A percentile compares a stretch with the other conserved stretches of the same genome.
Conservation (phyloP, 2,329 filamentous ascomycete genomes). For the Pestalotiopsis fici region DNA sequence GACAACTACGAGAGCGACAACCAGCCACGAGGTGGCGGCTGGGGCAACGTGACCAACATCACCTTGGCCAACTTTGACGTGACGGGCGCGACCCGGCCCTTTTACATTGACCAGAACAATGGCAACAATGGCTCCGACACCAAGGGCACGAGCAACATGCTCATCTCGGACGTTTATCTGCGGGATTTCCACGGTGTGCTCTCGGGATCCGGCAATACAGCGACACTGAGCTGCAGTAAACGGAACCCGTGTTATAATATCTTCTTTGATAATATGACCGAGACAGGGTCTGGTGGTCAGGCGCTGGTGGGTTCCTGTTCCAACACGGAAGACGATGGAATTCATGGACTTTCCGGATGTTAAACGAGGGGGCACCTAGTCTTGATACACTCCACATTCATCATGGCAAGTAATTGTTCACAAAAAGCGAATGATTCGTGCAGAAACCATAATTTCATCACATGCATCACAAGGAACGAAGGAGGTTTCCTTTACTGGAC, state of each 20-base stretch:
- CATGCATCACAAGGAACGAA: too few relatives aligned
- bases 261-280: constrained; percentile 35
- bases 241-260: constrained; percentile 49
- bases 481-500: too few relatives aligned
- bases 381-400: not conserved
- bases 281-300: not conserved
- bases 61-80: constrained; percentile 52
- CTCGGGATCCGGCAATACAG: constrained; percentile 33
- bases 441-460: too few relatives aligned
- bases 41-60: constrained; percentile 52
- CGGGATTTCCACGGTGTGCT: constrained; percentile 53
- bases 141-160: constrained; percentile 50
- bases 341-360: not conserved
- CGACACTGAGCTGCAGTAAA: constrained; percentile 46
- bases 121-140: constrained; percentile 48
- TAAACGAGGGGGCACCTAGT: not conserved
- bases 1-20: constrained; percentile 48
- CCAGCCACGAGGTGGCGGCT: constrained; percentile 51
- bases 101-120: constrained; percentile 46
- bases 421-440: too few relatives aligned
- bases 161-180: constrained; percentile 48
- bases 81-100: constrained; percentile 42
- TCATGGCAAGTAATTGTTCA: too few relatives aligned
- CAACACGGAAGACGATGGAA: not conserved
- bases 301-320: not conserved